Conservation (phyloP, 306 rosid species). For the Castanea crenata region DNA sequence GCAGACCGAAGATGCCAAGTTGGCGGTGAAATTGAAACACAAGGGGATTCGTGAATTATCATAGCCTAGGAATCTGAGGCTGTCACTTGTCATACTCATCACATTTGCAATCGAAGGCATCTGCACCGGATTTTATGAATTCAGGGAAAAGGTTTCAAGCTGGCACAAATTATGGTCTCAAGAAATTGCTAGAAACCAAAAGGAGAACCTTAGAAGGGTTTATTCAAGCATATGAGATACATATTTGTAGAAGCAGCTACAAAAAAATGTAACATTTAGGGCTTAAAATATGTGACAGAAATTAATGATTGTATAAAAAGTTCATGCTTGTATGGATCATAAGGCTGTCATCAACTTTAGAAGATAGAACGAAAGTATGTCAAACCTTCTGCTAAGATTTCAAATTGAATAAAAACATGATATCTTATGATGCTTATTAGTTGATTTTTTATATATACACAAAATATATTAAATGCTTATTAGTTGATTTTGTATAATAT, state of each 20-base stretch:
- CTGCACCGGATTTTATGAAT: not conserved
- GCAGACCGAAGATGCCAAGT: slow-evolving; percentile 25
- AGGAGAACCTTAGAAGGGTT: not conserved
- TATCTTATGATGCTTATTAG: too few species aligned
- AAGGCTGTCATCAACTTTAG: not conserved
- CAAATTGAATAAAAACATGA: too few species aligned
- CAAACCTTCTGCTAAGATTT: too few species aligned
- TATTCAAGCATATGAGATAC: not conserved
- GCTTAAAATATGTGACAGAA: not conserved
- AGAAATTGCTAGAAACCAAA: not conserved
- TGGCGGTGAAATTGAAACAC: slow-evolving; percentile 3
- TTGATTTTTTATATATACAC: too few species aligned
- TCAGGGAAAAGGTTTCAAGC: not conserved
- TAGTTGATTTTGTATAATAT: too few species aligned
- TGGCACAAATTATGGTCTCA: not conserved
- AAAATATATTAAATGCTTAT: too few species aligned
- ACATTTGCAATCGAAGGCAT: not conserved
- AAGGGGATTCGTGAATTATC: slow-evolving; percentile 1
- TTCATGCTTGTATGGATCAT: not conserved
- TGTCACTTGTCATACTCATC: too few species aligned
- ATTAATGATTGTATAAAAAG: not conserved
- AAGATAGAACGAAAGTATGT: not conserved
- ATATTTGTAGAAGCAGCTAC: not conserved
- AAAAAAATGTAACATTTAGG: not conserved
- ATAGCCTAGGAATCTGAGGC: not conserved